These are phyloP conservation scores for Escovopsis weberi DNA, from an alignment of 2,329 filamentous ascomycete genomes.

Conservation along the genomic window DNA sequence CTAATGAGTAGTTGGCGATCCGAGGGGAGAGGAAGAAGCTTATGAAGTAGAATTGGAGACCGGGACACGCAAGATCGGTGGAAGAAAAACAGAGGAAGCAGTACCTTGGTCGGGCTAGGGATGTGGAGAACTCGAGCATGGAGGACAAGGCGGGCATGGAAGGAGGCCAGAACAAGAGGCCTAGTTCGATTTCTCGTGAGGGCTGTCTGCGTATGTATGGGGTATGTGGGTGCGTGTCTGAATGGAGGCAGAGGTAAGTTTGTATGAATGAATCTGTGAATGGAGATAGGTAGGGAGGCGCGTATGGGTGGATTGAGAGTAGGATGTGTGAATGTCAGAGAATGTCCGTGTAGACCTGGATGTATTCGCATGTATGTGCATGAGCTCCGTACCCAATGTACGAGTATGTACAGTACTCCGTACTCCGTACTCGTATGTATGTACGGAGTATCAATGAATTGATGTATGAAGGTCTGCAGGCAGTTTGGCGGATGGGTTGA, in stretches of 20 bases:
- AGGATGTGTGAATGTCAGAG: too few relatives aligned
- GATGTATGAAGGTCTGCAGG: not conserved
- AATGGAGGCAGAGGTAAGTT: too few relatives aligned
- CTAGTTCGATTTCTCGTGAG: constrained; percentile 3
- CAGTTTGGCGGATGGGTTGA: too few relatives aligned
- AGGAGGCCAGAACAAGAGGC: constrained; percentile 2
- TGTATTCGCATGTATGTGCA: not conserved
- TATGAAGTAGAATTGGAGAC: constrained; percentile 6
- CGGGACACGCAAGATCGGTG: constrained; percentile 7
- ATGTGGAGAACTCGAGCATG: constrained; percentile 9
- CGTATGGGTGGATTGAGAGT: not conserved
- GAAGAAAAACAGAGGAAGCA: constrained; percentile 16
- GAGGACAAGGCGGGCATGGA: constrained; percentile 7
- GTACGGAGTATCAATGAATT: not conserved
- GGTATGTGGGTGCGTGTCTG: not conserved
- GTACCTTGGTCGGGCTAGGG: not conserved
- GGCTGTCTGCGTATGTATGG: not conserved
- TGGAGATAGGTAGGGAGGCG: not conserved
- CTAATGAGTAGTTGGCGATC: constrained; percentile 25
- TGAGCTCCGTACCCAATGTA: not conserved
- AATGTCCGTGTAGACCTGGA: not conserved
- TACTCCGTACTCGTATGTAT: not conserved
- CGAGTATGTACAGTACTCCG: too few relatives aligned
- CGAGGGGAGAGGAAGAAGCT: constrained; percentile 11
- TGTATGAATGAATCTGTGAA: not conserved